phyloP scores from a whole-genome alignment of 371 early-diverging fungal genomes.

The Rhizopus delemar region DNA sequence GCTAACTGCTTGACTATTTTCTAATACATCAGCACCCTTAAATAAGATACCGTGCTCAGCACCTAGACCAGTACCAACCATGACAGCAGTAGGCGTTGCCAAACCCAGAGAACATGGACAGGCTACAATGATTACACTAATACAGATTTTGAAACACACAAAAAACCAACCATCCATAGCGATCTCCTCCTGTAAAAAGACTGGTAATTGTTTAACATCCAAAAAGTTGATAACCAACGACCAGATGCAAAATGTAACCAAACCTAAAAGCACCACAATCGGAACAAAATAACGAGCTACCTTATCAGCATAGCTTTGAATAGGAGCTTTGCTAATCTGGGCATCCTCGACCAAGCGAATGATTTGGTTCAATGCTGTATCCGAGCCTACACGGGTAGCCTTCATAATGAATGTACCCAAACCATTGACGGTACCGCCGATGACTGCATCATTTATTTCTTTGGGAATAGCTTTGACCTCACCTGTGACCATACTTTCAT shows the following conservation, averaged over 20 bases:
- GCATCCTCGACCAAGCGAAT: conserved; percentile 85
- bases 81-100: conserved; percentile 94
- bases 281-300: conserved; percentile 92
- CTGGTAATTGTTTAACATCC: conserved; percentile 48
- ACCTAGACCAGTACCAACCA: conserved; percentile 96
- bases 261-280: conserved; percentile 68
- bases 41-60: conserved; percentile 87
- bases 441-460: conserved; percentile 61
- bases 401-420: conserved; percentile 69
- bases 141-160: conserved; percentile 82
- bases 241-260: conserved; percentile 83
- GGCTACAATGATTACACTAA: conserved; percentile 94
- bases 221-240: conserved; percentile 52
- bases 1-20: conserved; percentile 74
- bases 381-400: conserved; percentile 73
- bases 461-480: conserved; percentile 91
- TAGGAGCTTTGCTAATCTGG: conserved; percentile 82
- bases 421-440: conserved; percentile 93
- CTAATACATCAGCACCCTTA: conserved; percentile 81
- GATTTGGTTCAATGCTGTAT: conserved; percentile 81
- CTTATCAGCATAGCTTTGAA: conserved; percentile 76
- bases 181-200: conserved; percentile 50
- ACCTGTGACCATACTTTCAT: conserved; percentile 98
- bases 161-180: conserved; percentile 69
- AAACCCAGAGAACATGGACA: conserved; percentile 96